Evolutionary conservation across 345 rosid genomes (phyloP).

Genomic region (Sapria himalayana): DNA sequence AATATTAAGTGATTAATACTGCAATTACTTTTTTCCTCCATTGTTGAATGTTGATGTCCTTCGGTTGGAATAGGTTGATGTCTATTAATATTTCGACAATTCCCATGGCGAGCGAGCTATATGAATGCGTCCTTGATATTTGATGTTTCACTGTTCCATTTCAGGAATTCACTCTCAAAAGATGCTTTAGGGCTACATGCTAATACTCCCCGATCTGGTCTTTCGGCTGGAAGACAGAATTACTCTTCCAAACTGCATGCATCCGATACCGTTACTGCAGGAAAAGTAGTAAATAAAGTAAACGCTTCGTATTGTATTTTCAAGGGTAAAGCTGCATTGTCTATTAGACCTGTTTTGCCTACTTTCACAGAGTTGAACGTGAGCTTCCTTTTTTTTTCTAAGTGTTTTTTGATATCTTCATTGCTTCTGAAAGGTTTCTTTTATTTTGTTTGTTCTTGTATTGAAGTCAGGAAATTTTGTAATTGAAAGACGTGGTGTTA

Average conservation of each 20-base stretch:
- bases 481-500: constrained; percentile 49
- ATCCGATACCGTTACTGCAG: constrained; percentile 8
- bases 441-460: constrained; percentile 2
- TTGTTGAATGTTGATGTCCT: too few species aligned
- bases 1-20: too few species aligned
- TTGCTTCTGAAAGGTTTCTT: neutral
- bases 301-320: constrained; percentile 51
- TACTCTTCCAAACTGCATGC: constrained; percentile 10
- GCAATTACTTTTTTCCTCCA: too few species aligned
- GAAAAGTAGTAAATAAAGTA: constrained; percentile 22
- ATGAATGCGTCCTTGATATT: too few species aligned
- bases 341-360: constrained; percentile 52
- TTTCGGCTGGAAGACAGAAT: constrained; percentile 17
- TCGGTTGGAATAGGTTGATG: too few species aligned
- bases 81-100: too few species aligned
- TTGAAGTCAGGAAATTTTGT: constrained; percentile 32
- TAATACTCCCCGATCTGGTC: constrained; percentile 16
- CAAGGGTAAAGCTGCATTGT: constrained; percentile 86
- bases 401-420: neutral
- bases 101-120: too few species aligned
- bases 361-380: constrained; percentile 39
- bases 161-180: too few species aligned
- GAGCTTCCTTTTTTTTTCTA: constrained; percentile 1
- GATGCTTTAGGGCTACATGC: constrained; percentile 16
- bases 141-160: too few species aligned